Evolutionary conservation across 1,284 basidiomycete species (phyloP).

Genomic region (Ceratobasidium sp.): DNA sequence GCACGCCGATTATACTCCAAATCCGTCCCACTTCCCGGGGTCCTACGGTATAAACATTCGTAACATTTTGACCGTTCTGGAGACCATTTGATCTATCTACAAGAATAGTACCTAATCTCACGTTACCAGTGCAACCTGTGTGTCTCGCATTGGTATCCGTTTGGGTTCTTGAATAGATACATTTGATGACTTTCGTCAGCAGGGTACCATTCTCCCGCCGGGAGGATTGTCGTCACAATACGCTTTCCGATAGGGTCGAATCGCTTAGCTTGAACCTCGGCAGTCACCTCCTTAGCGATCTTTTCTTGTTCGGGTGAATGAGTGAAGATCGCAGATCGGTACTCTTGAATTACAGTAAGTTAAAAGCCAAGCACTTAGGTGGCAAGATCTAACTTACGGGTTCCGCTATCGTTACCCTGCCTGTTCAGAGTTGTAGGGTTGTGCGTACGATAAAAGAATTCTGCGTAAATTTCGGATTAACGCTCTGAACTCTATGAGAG

Average conservation of each 20-base stretch:
- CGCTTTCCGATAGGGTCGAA: conserved; percentile 78
- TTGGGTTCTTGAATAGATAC: conserved; percentile 79
- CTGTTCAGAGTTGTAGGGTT: conserved; percentile 89
- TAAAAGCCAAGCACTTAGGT: background rate
- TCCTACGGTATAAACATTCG: too few species aligned
- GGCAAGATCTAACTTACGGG: conserved; percentile 69
- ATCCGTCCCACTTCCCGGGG: too few species aligned
- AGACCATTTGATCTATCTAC: too few species aligned
- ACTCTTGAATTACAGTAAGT: conserved; percentile 69
- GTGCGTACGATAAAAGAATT: conserved; percentile 96
- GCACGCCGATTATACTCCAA: too few species aligned
- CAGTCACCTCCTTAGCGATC: conserved; percentile 84
- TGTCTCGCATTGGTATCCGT: conserved; percentile 71
- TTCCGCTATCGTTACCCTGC: conserved; percentile 84
- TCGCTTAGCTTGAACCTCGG: conserved; percentile 88
- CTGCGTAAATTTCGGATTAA: conserved; percentile 59
- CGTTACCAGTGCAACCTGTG: conserved; percentile 69
- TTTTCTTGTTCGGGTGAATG: conserved; percentile 81
- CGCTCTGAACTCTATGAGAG: background rate
- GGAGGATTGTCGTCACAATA: conserved; percentile 82
- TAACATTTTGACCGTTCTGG: too few species aligned
- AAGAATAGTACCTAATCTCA: too few species aligned
- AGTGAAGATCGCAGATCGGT: conserved; percentile 94
- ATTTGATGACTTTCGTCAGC: conserved; percentile 85
- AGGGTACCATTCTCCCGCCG: conserved; percentile 81